Conservation (phyloP, 306 rosid species). For the Urtica urens region DNA sequence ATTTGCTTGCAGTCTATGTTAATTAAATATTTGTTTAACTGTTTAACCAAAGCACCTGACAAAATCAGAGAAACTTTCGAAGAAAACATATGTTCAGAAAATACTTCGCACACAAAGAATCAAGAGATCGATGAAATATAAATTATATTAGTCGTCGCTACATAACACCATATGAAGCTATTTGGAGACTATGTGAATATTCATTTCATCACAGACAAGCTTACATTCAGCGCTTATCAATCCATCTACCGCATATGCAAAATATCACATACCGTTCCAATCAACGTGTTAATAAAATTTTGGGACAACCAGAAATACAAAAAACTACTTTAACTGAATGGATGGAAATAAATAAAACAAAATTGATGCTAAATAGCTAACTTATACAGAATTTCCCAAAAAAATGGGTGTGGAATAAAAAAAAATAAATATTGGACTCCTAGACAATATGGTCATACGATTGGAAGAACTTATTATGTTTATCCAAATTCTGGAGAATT, state of each 20-base stretch:
- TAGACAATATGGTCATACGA: not conserved
- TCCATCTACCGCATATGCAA: no score
- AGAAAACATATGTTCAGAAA: not conserved
- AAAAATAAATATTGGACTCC: not conserved
- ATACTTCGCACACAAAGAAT: not conserved
- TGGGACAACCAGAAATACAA: not conserved
- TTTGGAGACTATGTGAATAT: not conserved
- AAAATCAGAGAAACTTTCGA: not conserved
- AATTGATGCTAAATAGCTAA: not conserved
- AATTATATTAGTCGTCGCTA: not conserved
- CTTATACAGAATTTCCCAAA: not conserved
- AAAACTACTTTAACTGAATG: not conserved
- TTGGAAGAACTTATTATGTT: not conserved
- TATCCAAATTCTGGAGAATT: not conserved
- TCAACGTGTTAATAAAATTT: not conserved
- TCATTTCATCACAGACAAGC: not conserved
- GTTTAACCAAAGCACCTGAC: not conserved
- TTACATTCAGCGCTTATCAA: not conserved
- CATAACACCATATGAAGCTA: not conserved
- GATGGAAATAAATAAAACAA: not conserved
- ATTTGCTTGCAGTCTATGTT: not conserved
- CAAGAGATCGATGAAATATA: not conserved
- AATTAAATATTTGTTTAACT: not conserved
- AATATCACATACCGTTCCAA: not conserved
- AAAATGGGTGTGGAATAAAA: not conserved